Conservation (phyloP, 768 basidiomycete genomes). For the Naematelia aurantialba region DNA sequence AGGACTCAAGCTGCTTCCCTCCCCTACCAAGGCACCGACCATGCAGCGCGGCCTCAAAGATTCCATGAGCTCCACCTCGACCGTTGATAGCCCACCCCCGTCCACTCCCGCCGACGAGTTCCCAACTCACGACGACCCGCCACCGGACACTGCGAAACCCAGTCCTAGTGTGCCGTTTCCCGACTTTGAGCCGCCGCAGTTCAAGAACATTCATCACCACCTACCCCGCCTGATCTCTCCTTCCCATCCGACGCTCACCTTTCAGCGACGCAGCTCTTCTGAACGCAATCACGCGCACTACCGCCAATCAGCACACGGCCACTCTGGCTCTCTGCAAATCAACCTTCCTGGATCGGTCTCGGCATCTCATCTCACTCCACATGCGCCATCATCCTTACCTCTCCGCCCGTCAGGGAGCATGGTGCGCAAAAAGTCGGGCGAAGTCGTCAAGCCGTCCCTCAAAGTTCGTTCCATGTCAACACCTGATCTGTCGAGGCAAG, state of each 20-base stretch:
- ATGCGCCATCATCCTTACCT: constrained; percentile 7
- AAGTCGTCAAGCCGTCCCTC: constrained; percentile 85
- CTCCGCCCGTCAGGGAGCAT: constrained; percentile 50
- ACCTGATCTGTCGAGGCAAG: constrained; percentile 55
- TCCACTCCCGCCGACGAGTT: constrained; percentile 36
- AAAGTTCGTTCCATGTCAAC: constrained; percentile 63
- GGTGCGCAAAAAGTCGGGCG: constrained; percentile 88
- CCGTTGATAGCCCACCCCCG: constrained; percentile 32
- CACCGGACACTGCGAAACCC: constrained; percentile 5
- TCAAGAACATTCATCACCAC: constrained; percentile 20
- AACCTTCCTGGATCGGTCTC: constrained; percentile 28
- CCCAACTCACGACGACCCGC: constrained; percentile 1
- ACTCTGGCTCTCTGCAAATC: constrained; percentile 43
- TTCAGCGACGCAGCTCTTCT: constrained; percentile 19
- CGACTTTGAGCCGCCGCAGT: constrained; percentile 21
- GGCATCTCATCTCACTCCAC: constrained; percentile 1
- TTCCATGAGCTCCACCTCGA: constrained; percentile 37
- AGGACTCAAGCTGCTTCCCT: constrained; percentile 35
- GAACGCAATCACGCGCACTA: constrained; percentile 13
- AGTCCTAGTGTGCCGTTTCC: constrained; percentile 6
- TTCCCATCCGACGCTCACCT: constrained; percentile 15
- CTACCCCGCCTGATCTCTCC: constrained; percentile 16
- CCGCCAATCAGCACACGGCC: constrained; percentile 16
- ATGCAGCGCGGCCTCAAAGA: constrained; percentile 28
- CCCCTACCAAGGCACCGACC: constrained; percentile 22